phyloP scores from a whole-genome alignment of 257 asterid genomes.

The Scutellaria minor region DNA sequence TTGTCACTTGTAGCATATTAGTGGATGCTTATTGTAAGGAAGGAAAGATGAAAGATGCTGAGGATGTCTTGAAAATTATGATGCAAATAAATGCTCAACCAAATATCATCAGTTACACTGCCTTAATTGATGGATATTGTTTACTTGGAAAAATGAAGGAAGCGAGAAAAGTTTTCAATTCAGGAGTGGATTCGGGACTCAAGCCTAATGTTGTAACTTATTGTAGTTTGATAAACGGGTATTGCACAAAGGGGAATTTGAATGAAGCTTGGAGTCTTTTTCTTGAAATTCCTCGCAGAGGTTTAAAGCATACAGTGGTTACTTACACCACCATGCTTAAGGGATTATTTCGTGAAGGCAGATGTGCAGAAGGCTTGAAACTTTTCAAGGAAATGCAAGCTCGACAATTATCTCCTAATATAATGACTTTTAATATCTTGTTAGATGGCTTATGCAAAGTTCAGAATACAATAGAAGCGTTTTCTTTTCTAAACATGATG shows the following conservation, averaged over 20 bases:
- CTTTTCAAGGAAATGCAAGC: background rate
- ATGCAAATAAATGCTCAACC: no score
- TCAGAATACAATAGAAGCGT: background rate
- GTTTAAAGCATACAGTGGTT: background rate
- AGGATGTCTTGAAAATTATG: no score
- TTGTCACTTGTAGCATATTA: background rate
- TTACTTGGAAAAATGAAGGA: no score
- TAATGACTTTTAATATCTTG: background rate
- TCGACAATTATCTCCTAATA: background rate
- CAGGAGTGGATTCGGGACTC: background rate
- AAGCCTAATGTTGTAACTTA: no score
- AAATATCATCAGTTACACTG: no score
- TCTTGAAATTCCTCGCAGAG: background rate
- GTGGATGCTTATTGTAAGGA: background rate
- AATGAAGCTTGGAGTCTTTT: no score
- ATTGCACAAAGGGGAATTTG: no score
- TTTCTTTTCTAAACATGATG: no score
- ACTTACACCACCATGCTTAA: background rate
- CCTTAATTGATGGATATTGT: no score
- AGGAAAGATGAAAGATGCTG: background rate
- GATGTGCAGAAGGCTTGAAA: background rate
- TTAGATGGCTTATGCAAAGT: background rate
- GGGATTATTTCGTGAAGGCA: background rate
- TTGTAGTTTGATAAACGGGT: no score
- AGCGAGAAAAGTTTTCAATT: no score